These are phyloP conservation scores for Thuidium tamariscinum DNA, from an alignment of 225 moss, liverwort and hornwort species.

Conservation along the genomic window DNA sequence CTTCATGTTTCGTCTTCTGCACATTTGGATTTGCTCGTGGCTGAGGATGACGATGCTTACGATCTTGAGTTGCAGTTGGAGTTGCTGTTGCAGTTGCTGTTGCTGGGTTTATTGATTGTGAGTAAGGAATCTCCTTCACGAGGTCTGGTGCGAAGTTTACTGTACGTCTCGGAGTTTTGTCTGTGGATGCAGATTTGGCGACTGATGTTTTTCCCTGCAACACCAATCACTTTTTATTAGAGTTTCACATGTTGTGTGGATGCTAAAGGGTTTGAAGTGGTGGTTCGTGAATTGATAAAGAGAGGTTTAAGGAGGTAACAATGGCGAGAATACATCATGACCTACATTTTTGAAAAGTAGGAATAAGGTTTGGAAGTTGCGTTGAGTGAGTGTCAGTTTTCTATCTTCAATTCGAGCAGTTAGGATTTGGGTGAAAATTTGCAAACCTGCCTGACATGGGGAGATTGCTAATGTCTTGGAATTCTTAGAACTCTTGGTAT, in stretches of 20 bases:
- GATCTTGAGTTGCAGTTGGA: neutral
- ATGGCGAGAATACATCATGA: neutral
- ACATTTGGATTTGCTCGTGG: neutral
- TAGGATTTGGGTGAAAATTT: neutral
- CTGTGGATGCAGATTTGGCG: neutral
- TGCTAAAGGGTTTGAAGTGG: neutral
- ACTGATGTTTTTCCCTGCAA: neutral
- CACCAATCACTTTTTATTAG: neutral
- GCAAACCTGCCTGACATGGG: neutral
- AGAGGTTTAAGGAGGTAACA: neutral
- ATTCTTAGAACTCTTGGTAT: neutral
- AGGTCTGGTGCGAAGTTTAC: conserved; percentile 31
- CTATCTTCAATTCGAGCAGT: neutral
- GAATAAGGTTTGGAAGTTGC: neutral
- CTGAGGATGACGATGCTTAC: neutral
- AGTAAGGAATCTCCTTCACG: conserved; percentile 16
- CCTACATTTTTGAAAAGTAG: neutral
- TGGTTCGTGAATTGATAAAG: neutral
- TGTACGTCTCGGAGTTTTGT: conserved; percentile 3
- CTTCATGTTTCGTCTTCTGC: neutral
- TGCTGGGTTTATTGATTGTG: neutral
- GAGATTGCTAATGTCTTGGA: neutral
- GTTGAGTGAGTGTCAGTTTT: neutral
- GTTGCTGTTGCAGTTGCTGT: neutral
- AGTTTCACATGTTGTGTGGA: neutral